phyloP scores from a whole-genome alignment of 345 rosid species.

The Syzygium jambos region DNA sequence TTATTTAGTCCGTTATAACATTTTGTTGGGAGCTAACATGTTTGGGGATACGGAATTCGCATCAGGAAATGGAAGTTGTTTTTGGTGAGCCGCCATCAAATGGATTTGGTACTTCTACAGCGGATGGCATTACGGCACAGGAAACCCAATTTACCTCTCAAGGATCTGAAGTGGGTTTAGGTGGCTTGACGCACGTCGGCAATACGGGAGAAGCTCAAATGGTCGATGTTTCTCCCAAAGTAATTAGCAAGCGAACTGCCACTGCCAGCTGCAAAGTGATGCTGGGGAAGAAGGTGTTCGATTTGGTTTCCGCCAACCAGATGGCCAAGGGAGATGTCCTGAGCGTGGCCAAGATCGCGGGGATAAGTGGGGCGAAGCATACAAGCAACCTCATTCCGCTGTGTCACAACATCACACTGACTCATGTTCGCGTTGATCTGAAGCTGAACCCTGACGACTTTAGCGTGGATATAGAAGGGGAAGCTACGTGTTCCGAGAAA shows the following conservation, averaged over 20 bases:
- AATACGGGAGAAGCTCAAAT: conserved; percentile 71
- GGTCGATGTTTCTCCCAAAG: conserved; percentile 91
- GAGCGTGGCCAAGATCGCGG: conserved; percentile 84
- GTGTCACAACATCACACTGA: conserved; percentile 72
- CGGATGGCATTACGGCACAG: conserved; percentile 6
- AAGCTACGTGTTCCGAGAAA: conserved; percentile 68
- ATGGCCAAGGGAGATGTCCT: conserved; percentile 95
- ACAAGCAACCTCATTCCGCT: conserved; percentile 79
- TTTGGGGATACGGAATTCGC: background rate
- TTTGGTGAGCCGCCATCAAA: conserved; percentile 63
- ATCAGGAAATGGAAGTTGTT: conserved; percentile 74
- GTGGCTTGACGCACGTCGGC: conserved; percentile 53
- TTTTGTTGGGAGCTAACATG: background rate
- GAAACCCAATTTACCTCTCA: conserved; percentile 16
- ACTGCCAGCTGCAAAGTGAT: conserved; percentile 68
- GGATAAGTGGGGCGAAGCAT: conserved; percentile 81
- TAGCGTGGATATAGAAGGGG: conserved; percentile 76
- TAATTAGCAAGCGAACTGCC: conserved; percentile 56
- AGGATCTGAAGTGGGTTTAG: background rate
- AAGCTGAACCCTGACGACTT: conserved; percentile 46
- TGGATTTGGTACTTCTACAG: conserved; percentile 31
- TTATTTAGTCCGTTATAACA: background rate
- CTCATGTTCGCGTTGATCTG: conserved; percentile 64
- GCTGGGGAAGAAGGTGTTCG: conserved; percentile 62
- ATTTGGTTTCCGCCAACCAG: conserved; percentile 72